These are phyloP conservation scores for Camellia oleifera DNA, from an alignment of 179 eudicot species.

Conservation along the genomic window DNA sequence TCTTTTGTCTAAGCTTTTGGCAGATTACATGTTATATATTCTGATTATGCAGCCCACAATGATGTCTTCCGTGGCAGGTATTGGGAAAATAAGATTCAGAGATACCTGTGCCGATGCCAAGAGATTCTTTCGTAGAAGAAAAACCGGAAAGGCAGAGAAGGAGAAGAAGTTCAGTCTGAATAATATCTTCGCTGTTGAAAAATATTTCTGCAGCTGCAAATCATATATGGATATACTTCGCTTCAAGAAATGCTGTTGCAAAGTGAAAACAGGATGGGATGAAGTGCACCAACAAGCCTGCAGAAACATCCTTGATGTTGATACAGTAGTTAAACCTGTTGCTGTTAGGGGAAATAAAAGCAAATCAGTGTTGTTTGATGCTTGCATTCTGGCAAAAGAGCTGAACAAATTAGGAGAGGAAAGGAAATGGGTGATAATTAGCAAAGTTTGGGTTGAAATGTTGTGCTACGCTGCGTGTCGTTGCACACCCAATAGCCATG, in stretches of 20 bases:
- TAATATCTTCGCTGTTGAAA: too few species aligned
- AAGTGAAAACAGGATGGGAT: not conserved
- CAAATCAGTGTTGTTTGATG: slow-evolving; percentile 17
- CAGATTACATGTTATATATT: slow-evolving; percentile 38
- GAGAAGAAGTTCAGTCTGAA: not conserved
- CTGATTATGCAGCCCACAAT: slow-evolving; percentile 28
- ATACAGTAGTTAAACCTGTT: slow-evolving; percentile 14
- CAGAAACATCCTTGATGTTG: slow-evolving; percentile 1
- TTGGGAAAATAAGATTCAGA: slow-evolving; percentile 19
- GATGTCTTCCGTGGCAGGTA: slow-evolving; percentile 33
- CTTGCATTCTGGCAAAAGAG: slow-evolving; percentile 7
- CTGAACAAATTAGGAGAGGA: not conserved
- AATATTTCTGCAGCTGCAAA: too few species aligned
- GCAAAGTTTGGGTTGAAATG: slow-evolving; percentile 26
- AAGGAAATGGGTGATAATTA: slow-evolving; percentile 16
- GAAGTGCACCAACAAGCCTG: slow-evolving; percentile 13
- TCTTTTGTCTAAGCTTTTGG: slow-evolving; percentile 19
- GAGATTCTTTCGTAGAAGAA: slow-evolving; percentile 8
- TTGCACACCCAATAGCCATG: slow-evolving; percentile 19
- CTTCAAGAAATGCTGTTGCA: slow-evolving; percentile 12
- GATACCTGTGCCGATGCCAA: slow-evolving; percentile 30
- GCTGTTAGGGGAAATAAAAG: slow-evolving; percentile 20
- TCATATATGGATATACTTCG: too few species aligned
- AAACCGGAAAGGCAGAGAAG: not conserved
- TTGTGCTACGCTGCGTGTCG: slow-evolving; percentile 10